phyloP scores from a whole-genome alignment of 306 rosid genomes.

The Cicer arietinum region DNA sequence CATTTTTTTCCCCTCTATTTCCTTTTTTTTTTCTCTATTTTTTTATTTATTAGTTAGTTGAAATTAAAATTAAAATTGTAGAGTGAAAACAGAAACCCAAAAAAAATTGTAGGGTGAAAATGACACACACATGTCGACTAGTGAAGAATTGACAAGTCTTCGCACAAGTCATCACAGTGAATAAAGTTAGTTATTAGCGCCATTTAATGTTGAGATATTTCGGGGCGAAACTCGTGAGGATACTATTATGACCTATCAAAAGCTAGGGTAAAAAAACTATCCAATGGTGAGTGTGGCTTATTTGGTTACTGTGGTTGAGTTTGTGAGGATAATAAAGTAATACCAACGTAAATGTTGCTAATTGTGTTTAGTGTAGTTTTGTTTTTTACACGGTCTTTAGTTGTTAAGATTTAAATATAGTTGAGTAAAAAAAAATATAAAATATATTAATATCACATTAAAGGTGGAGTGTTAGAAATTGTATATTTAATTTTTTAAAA shows the following conservation, averaged over 20 bases:
- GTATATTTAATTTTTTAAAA: too few relatives aligned
- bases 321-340: too few relatives aligned
- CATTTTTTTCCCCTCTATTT: background rate
- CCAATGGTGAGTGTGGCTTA: background rate
- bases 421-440: too few relatives aligned
- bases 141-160: background rate
- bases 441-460: too few relatives aligned
- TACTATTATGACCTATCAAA: background rate
- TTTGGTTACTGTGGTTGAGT: background rate
- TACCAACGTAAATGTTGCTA: too few relatives aligned
- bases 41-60: background rate
- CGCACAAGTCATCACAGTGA: background rate
- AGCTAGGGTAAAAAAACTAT: background rate
- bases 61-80: too few relatives aligned
- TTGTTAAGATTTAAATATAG: too few relatives aligned
- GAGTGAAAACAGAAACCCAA: background rate
- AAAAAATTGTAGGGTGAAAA: background rate
- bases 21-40: background rate
- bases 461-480: too few relatives aligned
- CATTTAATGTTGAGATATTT: slow-evolving; percentile 4
- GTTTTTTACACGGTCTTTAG: too few relatives aligned
- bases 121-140: background rate
- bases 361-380: too few relatives aligned
- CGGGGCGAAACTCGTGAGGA: background rate
- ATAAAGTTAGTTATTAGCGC: background rate